Evolutionary conservation across 1,139 yeast species (phyloP).

Genomic region (Geotrichum klebahnii): DNA sequence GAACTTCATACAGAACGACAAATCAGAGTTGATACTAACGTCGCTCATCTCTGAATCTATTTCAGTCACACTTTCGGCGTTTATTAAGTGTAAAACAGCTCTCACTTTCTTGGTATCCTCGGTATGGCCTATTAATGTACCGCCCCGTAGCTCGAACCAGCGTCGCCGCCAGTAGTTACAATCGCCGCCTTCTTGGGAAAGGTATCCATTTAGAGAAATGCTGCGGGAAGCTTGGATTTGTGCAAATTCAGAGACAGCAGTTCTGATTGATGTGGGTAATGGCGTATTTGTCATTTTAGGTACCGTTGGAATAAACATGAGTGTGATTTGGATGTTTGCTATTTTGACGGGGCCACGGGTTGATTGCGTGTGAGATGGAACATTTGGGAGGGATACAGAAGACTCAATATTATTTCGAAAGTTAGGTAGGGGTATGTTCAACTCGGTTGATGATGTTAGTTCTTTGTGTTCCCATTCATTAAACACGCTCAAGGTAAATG

Average conservation of each 20-base stretch:
- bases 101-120: constrained; percentile 59
- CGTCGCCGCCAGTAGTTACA: constrained; percentile 63
- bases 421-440: background rate
- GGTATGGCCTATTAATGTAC: constrained; percentile 59
- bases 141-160: constrained; percentile 57
- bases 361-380: too few relatives aligned
- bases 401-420: background rate
- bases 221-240: constrained; percentile 26
- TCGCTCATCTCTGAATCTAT: constrained; percentile 33
- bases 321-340: constrained; percentile 64
- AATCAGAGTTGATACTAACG: constrained; percentile 36
- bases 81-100: constrained; percentile 55
- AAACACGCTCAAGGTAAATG: constrained; percentile 57
- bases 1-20: constrained; percentile 54
- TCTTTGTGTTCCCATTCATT: constrained; percentile 66
- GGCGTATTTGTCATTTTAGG: too few relatives aligned
- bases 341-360: too few relatives aligned
- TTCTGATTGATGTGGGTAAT: constrained; percentile 25
- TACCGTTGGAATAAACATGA: constrained; percentile 76
- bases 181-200: constrained; percentile 79
- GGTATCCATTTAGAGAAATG: constrained; percentile 45
- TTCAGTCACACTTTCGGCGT: constrained; percentile 15
- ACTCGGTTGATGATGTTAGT: background rate
- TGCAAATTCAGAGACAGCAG: constrained; percentile 30
- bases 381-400: too few relatives aligned